Percentiles rank a stretch among this genome's conserved stretches.
These are phyloP conservation scores for Oryza nivara DNA, from an alignment of 176 grass and related monocot species.

Conservation along the genomic window DNA sequence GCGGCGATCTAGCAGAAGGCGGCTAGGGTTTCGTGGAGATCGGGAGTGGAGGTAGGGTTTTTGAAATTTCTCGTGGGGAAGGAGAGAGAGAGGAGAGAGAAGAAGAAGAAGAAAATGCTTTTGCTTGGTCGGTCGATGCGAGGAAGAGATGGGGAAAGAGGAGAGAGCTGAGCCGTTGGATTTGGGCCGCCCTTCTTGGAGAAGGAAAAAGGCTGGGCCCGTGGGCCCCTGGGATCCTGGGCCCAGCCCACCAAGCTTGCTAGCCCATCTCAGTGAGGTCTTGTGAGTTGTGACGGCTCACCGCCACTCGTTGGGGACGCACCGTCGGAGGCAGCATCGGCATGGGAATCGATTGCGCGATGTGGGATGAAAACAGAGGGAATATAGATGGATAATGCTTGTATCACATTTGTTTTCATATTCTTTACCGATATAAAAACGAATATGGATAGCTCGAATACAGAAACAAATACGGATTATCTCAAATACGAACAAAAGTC, in stretches of 20 bases:
- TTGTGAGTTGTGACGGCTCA: too few species aligned
- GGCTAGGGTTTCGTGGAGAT: conserved; percentile 45
- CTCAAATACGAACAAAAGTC: too few species aligned
- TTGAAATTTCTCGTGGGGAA: conserved; percentile 39
- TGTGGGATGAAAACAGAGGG: too few species aligned
- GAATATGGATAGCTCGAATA: too few species aligned
- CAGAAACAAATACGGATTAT: too few species aligned
- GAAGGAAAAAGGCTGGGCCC: background rate
- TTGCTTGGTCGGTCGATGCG: background rate
- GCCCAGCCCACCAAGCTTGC: background rate
- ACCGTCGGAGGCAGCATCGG: background rate
- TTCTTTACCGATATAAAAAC: too few species aligned
- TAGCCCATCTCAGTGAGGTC: background rate
- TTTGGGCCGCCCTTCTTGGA: background rate
- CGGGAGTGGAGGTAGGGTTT: conserved; percentile 52
- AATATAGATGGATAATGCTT: fast-evolving
- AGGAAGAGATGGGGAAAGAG: background rate
- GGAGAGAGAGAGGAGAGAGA: background rate
- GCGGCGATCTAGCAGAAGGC: background rate
- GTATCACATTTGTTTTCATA: too few species aligned
- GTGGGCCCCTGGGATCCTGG: too few species aligned
- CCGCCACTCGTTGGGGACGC: background rate
- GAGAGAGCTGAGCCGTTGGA: background rate
- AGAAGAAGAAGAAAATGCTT: background rate
- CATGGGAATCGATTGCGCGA: background rate